Conservation (phyloP, 2,329 filamentous ascomycete species). For the Xylariales sp. region DNA sequence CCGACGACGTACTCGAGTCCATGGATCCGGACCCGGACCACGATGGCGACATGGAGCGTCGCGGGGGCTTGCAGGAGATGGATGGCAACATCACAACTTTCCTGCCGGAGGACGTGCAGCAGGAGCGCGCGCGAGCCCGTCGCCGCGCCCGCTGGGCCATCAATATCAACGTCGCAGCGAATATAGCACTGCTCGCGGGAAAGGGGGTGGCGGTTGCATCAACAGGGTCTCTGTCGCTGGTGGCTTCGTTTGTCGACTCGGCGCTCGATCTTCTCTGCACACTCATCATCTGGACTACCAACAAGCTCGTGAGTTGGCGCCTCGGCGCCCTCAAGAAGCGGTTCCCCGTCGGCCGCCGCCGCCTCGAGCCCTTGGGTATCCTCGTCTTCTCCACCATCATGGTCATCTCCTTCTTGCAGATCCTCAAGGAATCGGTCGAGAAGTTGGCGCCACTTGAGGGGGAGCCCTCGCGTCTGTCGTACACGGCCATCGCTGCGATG, state of each 20-base stretch:
- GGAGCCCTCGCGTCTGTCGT: slow-evolving; percentile 42
- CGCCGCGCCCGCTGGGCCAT: slow-evolving; percentile 47
- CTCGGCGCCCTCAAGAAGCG: slow-evolving; percentile 42
- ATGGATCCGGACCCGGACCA: slow-evolving; percentile 55
- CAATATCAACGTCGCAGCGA: slow-evolving; percentile 55
- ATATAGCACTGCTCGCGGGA: slow-evolving; percentile 50
- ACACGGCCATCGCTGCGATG: slow-evolving; percentile 53
- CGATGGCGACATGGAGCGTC: slow-evolving; percentile 50
- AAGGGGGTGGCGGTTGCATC: slow-evolving; percentile 52
- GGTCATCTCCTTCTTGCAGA: slow-evolving; percentile 59
- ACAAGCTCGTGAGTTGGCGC: slow-evolving; percentile 54
- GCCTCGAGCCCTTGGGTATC: slow-evolving; percentile 58
- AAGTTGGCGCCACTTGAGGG: slow-evolving; percentile 47
- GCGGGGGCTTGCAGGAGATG: slow-evolving; percentile 42
- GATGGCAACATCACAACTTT: slow-evolving; percentile 49
- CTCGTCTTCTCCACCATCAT: slow-evolving; percentile 61
- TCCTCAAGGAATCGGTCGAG: slow-evolving; percentile 55
- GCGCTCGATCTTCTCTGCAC: slow-evolving; percentile 58
- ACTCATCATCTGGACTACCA: slow-evolving; percentile 57
- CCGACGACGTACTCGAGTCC: slow-evolving; percentile 55
- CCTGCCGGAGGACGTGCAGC: slow-evolving; percentile 49
- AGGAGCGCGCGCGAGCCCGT: slow-evolving; percentile 38
- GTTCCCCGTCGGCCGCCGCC: slow-evolving; percentile 53
- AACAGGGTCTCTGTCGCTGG: slow-evolving; percentile 55
- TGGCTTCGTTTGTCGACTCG: slow-evolving; percentile 58